Percentiles rank a stretch among this genome's conserved stretches.
Evolutionary conservation across 2,329 filamentous ascomycete genomes (phyloP).

Genomic region (Aureobasidium sp.): DNA sequence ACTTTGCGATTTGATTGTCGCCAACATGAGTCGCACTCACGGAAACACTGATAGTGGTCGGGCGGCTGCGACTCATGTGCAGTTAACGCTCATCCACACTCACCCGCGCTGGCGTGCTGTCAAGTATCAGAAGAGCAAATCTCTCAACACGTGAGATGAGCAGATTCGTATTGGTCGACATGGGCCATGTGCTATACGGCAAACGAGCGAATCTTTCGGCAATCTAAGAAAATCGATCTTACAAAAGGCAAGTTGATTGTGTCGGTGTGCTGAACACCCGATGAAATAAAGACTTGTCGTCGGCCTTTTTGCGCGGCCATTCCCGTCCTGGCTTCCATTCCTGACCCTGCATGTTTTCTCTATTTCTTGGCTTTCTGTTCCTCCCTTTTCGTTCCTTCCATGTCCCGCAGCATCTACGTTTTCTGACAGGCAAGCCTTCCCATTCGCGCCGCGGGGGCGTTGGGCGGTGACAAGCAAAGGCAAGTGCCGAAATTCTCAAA

Average conservation of each 20-base stretch:
- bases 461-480: neutral
- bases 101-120: neutral
- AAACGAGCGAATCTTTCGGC: neutral
- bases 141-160: neutral
- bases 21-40: neutral
- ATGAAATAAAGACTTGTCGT: neutral
- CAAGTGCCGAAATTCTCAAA: neutral
- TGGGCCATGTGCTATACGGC: too few species aligned
- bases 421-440: conserved; percentile 3
- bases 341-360: neutral
- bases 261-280: neutral
- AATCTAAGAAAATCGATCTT: neutral
- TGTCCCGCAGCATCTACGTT: conserved; percentile 9
- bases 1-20: neutral
- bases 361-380: neutral
- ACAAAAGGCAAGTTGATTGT: neutral
- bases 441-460: neutral
- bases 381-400: neutral
- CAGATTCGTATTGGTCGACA: neutral
- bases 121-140: neutral
- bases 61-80: neutral
- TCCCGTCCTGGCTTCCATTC: neutral
- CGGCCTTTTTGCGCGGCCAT: neutral
- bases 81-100: neutral
- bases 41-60: neutral